A percentile compares a stretch with the other conserved stretches of the same genome.
Evolutionary conservation across 169 alveolate species (phyloP).

Genomic region (Eimeria necatrix): DNA sequence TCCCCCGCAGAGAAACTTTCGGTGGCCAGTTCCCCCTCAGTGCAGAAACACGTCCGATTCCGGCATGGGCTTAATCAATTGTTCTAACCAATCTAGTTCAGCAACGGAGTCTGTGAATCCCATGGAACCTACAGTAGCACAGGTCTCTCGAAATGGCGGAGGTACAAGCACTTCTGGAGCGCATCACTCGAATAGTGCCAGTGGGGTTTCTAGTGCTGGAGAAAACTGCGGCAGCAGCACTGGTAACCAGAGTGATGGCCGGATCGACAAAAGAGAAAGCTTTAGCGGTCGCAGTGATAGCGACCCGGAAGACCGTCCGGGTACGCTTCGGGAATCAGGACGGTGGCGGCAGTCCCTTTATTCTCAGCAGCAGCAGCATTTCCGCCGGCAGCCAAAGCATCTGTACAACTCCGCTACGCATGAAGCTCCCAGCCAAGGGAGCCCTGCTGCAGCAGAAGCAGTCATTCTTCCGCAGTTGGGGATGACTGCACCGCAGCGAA

Average conservation of each 20-base stretch:
- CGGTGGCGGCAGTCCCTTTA: conserved; percentile 35
- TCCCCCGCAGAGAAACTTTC: not conserved
- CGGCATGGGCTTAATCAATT: not conserved
- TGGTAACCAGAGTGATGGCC: not conserved
- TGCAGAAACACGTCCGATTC: not conserved
- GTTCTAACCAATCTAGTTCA: not conserved
- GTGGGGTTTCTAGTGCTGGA: conserved; percentile 58
- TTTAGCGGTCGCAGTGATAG: conserved; percentile 56
- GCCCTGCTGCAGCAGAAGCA: not conserved
- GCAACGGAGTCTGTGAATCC: not conserved
- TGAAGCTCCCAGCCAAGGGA: not conserved
- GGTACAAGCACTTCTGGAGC: conserved; percentile 1
- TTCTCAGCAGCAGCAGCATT: conserved; percentile 16
- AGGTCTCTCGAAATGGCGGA: conserved; percentile 10
- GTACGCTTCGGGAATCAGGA: conserved; percentile 13
- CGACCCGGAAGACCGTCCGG: conserved; percentile 39
- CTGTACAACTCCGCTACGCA: conserved; percentile 33
- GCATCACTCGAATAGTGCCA: conserved; percentile 36
- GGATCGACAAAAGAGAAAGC: conserved; percentile 39
- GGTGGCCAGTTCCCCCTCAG: conserved; percentile 67
- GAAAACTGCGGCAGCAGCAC: conserved; percentile 63
- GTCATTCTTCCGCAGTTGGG: conserved; percentile 23
- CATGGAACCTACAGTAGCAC: not conserved
- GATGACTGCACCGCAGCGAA: conserved; percentile 55
- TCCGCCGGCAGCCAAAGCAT: conserved; percentile 25